Evolutionary conservation across 169 alveolate species (phyloP), one percentile per base, ranked within the genome.

Genomic region (Plasmodium vivax): DNA sequence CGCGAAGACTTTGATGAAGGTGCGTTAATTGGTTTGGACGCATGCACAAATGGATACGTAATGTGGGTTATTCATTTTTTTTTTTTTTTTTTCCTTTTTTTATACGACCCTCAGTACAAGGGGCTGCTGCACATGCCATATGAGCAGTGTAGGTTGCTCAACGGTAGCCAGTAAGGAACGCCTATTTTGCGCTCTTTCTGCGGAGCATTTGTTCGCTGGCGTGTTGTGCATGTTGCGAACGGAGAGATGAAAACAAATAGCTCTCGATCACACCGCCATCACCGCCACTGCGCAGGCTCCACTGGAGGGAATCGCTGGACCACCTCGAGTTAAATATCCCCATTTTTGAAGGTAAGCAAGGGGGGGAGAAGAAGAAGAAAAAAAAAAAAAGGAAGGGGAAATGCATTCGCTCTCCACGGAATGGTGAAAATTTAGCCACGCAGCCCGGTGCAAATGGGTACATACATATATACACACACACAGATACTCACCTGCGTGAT

Each of bases 261-360:
- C n/a, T 68, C 32, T 68, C 77, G 32, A 16, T 12, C n/a, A 19
- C 77, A 68, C 38, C n/a, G 27, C 30, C 85, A n/a, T 77, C 68
- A 38, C 56, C 23, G 16, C 47, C 84, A 30, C 56, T 1, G 23
- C 38, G 51, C 74, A 87, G 93, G 27, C 56, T 90, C 23, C 47
- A 90, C 83, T 90, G 94, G 94, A 90, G 94, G 34, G 94, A 90
- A 82, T 90, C 94, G 16, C 30, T 90, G 51, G 84, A 90, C 19
- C 62, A 81, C 41, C 27, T 90, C 14, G 94, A 90, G 72, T 62
- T 56, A 32, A 62, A 90, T 81, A 82, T 90, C 34, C 94, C 94
- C n/a, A 81, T 90, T 80, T 87, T 54, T 54, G 87, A 87, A 8
- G 93, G 93, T 87, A 87, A 87, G 80, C 45, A 5, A 14, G 34